Evolutionary conservation across 495 filamentous ascomycete species (phyloP).

Genomic region (Terfezia claveryi): DNA sequence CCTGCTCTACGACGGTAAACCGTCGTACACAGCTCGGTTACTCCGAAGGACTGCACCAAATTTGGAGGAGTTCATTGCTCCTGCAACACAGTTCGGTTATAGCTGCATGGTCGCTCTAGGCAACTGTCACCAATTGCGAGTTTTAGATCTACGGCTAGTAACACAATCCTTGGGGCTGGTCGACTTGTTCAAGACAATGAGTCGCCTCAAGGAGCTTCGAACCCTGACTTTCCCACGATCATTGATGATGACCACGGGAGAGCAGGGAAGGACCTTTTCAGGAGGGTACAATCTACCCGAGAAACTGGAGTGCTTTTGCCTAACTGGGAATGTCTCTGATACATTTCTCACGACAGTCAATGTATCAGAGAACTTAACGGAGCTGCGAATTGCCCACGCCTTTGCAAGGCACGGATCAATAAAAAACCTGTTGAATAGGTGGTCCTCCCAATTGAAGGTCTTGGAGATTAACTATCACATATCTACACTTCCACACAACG

Average conservation of each 20-base stretch:
- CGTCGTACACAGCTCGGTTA: slow-evolving; percentile 41
- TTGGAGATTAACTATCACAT: slow-evolving; percentile 17
- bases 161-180: slow-evolving; percentile 30
- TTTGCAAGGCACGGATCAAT: slow-evolving; percentile 9
- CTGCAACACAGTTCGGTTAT: slow-evolving; percentile 39
- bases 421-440: slow-evolving; percentile 6
- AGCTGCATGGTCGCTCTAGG: slow-evolving; percentile 41
- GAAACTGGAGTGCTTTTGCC: slow-evolving; percentile 22
- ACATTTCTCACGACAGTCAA: slow-evolving; percentile 22
- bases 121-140: slow-evolving; percentile 34
- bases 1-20: slow-evolving; percentile 43
- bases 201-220: slow-evolving; percentile 26
- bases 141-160: slow-evolving; percentile 39
- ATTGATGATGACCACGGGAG: slow-evolving; percentile 9
- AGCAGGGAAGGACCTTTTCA: neutral
- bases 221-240: slow-evolving; percentile 34
- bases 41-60: slow-evolving; percentile 35
- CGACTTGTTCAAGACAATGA: slow-evolving; percentile 31
- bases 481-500: slow-evolving; percentile 15
- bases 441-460: slow-evolving; percentile 16
- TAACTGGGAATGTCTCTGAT: slow-evolving; percentile 26
- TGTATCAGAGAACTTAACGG: slow-evolving; percentile 18
- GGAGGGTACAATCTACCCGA: slow-evolving; percentile 25
- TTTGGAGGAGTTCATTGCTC: slow-evolving; percentile 41
- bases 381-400: slow-evolving; percentile 21